phyloP scores from a whole-genome alignment of 208 protist species.

The Acanthamoeba triangularis region DNA sequence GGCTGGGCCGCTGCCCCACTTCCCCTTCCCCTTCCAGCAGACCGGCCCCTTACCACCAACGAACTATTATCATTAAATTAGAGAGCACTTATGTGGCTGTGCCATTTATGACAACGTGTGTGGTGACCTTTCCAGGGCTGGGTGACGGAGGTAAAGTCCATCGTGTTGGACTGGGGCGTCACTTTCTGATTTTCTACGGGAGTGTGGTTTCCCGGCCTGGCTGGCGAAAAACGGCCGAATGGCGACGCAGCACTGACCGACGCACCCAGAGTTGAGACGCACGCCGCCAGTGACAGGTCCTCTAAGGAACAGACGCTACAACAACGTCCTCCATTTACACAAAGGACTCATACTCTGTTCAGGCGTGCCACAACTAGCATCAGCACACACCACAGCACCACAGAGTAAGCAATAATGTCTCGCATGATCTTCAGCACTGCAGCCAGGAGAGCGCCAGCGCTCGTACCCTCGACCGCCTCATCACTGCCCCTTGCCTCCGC shows the following conservation, averaged over 20 bases:
- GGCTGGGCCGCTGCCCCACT: not conserved
- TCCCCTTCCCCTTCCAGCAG: conserved; percentile 22
- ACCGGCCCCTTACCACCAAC: too few species aligned
- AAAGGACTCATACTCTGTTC: not conserved
- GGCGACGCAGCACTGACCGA: not conserved
- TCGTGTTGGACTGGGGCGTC: too few species aligned
- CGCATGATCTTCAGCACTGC: not conserved
- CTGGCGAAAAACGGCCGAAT: not conserved
- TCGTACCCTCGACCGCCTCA: not conserved
- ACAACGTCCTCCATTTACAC: not conserved
- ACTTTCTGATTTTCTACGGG: too few species aligned
- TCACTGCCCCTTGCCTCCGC: not conserved
- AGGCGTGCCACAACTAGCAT: too few species aligned
- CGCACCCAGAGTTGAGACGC: too few species aligned
- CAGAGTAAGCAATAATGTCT: not conserved
- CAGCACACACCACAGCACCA: not conserved
- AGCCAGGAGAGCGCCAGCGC: not conserved
- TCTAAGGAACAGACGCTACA: too few species aligned
- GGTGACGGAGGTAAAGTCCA: not conserved
- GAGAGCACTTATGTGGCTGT: too few species aligned
- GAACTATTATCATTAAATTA: too few species aligned
- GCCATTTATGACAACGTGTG: not conserved
- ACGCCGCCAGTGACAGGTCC: too few species aligned
- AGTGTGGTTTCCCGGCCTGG: not conserved
- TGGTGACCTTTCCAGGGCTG: too few species aligned